Percentiles rank a stretch among this genome's conserved stretches.
Evolutionary conservation across 2,329 filamentous ascomycete genomes (phyloP).

Genomic region (Xylariales sp.): DNA sequence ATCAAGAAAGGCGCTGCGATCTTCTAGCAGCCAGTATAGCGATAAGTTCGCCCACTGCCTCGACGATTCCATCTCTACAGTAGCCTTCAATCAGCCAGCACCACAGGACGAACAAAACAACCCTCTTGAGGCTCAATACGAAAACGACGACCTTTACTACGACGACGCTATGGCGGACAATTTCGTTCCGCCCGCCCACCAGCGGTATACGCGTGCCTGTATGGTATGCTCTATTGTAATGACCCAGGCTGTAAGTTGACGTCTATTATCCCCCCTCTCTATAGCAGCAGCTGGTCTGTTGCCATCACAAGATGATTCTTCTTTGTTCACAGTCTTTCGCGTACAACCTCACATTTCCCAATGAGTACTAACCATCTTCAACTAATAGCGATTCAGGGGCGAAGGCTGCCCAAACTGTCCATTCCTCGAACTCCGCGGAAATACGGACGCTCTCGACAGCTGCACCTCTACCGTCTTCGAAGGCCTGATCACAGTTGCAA

Average conservation of each 20-base stretch:
- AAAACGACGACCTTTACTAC: neutral
- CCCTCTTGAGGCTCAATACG: slow-evolving; percentile 4
- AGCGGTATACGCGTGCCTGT: slow-evolving; percentile 91
- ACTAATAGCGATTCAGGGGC: slow-evolving; percentile 78
- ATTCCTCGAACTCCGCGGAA: slow-evolving; percentile 84
- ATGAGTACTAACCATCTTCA: slow-evolving; percentile 7
- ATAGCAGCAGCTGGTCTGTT: neutral
- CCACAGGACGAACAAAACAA: neutral
- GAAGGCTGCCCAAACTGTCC: slow-evolving; percentile 97
- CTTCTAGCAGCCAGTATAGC: neutral
- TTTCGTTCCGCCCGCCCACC: slow-evolving; percentile 79
- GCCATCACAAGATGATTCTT: neutral
- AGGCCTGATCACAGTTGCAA: slow-evolving; percentile 84
- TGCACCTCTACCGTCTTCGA: slow-evolving; percentile 98
- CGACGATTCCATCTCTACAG: neutral
- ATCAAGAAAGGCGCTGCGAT: neutral
- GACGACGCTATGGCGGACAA: slow-evolving; percentile 60
- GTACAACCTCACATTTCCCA: neutral
- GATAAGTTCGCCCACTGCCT: neutral
- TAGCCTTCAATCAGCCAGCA: neutral
- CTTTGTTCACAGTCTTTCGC: neutral
- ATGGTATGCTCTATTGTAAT: slow-evolving; percentile 99
- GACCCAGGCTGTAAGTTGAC: slow-evolving; percentile 72
- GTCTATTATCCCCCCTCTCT: slow-evolving; percentile 27
- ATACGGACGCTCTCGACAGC: slow-evolving; percentile 83